phyloP scores from a whole-genome alignment of 2,329 filamentous ascomycete species.

The Daldinia sp. region DNA sequence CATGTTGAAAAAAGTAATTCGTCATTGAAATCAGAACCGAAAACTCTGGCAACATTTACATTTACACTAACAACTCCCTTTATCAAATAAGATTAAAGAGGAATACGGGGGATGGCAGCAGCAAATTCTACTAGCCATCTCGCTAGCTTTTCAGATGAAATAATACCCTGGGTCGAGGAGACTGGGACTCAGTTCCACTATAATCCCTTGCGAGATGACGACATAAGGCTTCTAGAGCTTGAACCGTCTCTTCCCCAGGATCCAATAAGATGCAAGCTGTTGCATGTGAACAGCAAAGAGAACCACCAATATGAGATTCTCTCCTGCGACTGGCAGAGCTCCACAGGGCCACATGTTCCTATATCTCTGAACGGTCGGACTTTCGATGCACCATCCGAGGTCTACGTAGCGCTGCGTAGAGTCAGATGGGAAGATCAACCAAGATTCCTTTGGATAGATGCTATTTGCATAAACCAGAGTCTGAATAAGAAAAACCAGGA shows the following conservation, averaged over 20 bases:
- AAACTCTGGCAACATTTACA: conserved; percentile 1
- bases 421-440: conserved; percentile 19
- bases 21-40: neutral
- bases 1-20: neutral
- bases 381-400: conserved; percentile 22
- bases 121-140: neutral
- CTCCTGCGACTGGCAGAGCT: conserved; percentile 32
- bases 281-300: conserved; percentile 14
- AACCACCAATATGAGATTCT: conserved; percentile 28
- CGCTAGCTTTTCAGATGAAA: conserved; percentile 4
- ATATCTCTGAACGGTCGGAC: conserved; percentile 28
- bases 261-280: conserved; percentile 32
- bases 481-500: neutral
- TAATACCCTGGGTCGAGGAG: conserved; percentile 31
- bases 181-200: conserved; percentile 26
- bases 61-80: neutral
- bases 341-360: conserved; percentile 8
- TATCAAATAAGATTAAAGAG: neutral
- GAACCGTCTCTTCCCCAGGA: conserved; percentile 26
- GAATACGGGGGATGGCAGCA: conserved; percentile 14
- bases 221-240: conserved; percentile 31
- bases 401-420: conserved; percentile 23
- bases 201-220: conserved; percentile 14
- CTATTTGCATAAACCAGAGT: conserved; percentile 31
- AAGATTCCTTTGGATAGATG: conserved; percentile 29